A percentile compares a stretch with the other conserved stretches of the same genome.
Conservation (phyloP, 2,329 filamentous ascomycete species). For the Macrophomina pseudophaseolina region DNA sequence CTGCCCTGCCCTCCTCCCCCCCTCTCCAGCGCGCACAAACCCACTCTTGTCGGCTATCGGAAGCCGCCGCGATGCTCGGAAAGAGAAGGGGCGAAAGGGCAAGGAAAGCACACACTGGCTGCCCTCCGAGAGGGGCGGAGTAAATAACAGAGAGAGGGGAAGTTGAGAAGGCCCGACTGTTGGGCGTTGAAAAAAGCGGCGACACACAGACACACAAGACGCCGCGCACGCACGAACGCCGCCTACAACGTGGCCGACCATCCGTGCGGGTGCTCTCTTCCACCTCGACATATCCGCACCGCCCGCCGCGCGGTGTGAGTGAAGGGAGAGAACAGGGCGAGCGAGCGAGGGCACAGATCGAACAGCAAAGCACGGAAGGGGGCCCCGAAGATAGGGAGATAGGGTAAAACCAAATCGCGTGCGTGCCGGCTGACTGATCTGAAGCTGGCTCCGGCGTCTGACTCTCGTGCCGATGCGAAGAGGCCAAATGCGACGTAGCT, state of each 20-base stretch:
- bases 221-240: neutral
- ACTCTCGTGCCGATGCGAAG: neutral
- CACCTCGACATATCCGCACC: neutral
- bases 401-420: neutral
- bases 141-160: neutral
- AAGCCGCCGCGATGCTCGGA: neutral
- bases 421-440: neutral
- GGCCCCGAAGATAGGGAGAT: neutral
- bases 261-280: neutral
- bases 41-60: neutral
- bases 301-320: neutral
- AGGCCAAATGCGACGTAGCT: constrained; percentile 7
- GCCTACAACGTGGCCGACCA: constrained; percentile 13
- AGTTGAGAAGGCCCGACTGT: constrained; percentile 6
- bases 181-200: neutral
- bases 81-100: neutral
- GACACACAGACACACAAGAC: neutral
- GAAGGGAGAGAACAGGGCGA: neutral
- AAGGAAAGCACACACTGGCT: neutral
- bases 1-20: constrained; percentile 1
- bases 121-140: neutral
- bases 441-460: neutral
- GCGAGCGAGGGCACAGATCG: neutral
- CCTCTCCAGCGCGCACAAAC: neutral
- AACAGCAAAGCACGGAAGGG: neutral